Evolutionary conservation across 352 stramenopile genomes (phyloP), one percentile per base, ranked within the genome.

Genomic region (Phytophthora uliginosa): DNA sequence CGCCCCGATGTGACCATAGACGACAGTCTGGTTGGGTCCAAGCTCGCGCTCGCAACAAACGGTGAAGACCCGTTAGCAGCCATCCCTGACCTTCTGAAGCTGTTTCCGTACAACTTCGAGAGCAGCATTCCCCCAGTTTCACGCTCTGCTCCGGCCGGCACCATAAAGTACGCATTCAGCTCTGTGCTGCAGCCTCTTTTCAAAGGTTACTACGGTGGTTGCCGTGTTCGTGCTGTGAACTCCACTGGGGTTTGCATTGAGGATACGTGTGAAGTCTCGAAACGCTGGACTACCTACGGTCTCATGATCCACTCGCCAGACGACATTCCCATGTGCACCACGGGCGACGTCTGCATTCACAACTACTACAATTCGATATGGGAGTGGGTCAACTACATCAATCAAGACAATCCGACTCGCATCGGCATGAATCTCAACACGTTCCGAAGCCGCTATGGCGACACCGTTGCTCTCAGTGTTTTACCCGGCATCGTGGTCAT

Each of bases 91-190:
- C 63, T 77, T 3, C 50, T 79, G 7, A 75, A 54, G 15, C 26
- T 79, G 15, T 79, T 79, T 20, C 73, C 73, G 15, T 74, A 63
- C 63, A 79, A 79, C 55, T 79, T 79, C n/a, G 24, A 71, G 3
- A 77, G 68, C 60, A 74, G 59, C 15, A 65, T 79, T 9, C 40
- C 58, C 12, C 1, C 31, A 20, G 63, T 64, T 0, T 0, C 50
- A 10, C 55, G 68, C 9, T 20, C 45, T 17, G 53, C 64, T 33
- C 17, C 56, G 15, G 73, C 68, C 7, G 34, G 34, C 1, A 51
- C 17, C n/a, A 76, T 53, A 7, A 56, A 71, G 13, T 77, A 69
- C n/a, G 13, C 2, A 3, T 36, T 20, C 5, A 17, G 15, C 2
- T 67, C 57, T 0, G 68, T 79, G 9, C 33, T 76, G 6, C 73